Conservation (phyloP, 495 filamentous ascomycete genomes). For the Antarctomyces pellizariae region DNA sequence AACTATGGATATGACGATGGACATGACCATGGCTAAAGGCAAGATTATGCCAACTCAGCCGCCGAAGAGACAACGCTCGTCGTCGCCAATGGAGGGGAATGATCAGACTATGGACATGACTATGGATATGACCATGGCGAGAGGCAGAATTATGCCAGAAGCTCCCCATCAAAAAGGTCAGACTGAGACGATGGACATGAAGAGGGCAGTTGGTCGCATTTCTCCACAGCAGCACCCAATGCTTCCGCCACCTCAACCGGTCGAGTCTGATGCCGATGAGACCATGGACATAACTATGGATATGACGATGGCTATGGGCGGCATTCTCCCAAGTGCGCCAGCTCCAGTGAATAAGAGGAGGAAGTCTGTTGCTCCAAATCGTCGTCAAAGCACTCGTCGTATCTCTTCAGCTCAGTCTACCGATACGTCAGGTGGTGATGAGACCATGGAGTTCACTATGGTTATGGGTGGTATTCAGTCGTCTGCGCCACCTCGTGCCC, state of each 20-base stretch:
- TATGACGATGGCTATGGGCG: conserved; percentile 57
- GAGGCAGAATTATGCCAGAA: conserved; percentile 27
- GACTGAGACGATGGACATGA: conserved; percentile 13
- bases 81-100: conserved; percentile 22
- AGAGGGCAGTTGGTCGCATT: conserved; percentile 8
- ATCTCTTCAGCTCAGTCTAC: conserved; percentile 11
- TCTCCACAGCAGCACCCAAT: conserved; percentile 1
- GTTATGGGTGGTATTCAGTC: conserved; percentile 39
- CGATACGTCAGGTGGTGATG: conserved; percentile 23
- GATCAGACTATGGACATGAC: too few species aligned
- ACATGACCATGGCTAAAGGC: conserved; percentile 54
- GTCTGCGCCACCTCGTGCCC: too few species aligned
- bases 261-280: too few species aligned
- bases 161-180: conserved; percentile 4
- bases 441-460: conserved; percentile 60
- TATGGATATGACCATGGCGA: conserved; percentile 37
- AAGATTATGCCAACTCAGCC: conserved; percentile 19
- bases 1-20: conserved; percentile 47
- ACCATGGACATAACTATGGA: conserved; percentile 61
- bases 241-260: too few species aligned
- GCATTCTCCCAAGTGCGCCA: conserved; percentile 31
- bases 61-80: conserved; percentile 12
- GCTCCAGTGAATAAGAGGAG: conserved; percentile 1
- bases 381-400: conserved; percentile 11
- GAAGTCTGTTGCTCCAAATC: conserved; percentile 7